These are phyloP conservation scores for Boletus subluridellus DNA, from an alignment of 1,284 basidiomycete species.

Conservation along the genomic window DNA sequence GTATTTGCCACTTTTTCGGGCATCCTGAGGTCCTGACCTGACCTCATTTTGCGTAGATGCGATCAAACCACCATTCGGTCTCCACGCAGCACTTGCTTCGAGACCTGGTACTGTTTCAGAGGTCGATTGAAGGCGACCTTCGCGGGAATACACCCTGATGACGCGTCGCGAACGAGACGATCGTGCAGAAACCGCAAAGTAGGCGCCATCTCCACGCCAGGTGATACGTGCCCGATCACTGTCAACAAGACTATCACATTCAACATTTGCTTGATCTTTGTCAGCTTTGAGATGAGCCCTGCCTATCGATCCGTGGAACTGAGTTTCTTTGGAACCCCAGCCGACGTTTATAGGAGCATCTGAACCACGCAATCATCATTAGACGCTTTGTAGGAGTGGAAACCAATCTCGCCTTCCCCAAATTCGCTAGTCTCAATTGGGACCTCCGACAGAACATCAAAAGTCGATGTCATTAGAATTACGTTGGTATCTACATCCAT, in stretches of 20 bases:
- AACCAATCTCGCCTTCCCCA: constrained; percentile 64
- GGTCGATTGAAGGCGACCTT: constrained; percentile 78
- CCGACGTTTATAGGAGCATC: constrained; percentile 93
- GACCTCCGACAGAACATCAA: constrained; percentile 83
- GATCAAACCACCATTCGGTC: constrained; percentile 86
- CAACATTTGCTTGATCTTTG: constrained; percentile 36
- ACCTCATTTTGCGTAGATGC: constrained; percentile 79
- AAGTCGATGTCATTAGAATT: constrained; percentile 84
- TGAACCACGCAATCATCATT: constrained; percentile 32
- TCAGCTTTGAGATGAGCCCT: constrained; percentile 68
- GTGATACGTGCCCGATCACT: constrained; percentile 72
- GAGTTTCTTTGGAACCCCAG: constrained; percentile 96
- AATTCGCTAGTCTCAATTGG: constrained; percentile 74
- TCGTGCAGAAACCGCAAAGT: constrained; percentile 81
- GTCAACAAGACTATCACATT: constrained; percentile 66
- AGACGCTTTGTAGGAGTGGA: constrained; percentile 4
- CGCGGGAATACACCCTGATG: constrained; percentile 80
- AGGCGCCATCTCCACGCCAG: constrained; percentile 92
- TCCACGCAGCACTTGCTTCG: constrained; percentile 80
- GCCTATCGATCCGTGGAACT: constrained; percentile 95
- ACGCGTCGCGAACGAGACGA: constrained; percentile 47
- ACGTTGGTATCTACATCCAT: constrained; percentile 61
- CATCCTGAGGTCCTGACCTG: constrained; percentile 62
- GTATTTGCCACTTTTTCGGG: constrained; percentile 67
- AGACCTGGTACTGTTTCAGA: constrained; percentile 82